These are phyloP conservation scores for Morella rubra DNA, from an alignment of 306 rosid species.

Conservation along the genomic window DNA sequence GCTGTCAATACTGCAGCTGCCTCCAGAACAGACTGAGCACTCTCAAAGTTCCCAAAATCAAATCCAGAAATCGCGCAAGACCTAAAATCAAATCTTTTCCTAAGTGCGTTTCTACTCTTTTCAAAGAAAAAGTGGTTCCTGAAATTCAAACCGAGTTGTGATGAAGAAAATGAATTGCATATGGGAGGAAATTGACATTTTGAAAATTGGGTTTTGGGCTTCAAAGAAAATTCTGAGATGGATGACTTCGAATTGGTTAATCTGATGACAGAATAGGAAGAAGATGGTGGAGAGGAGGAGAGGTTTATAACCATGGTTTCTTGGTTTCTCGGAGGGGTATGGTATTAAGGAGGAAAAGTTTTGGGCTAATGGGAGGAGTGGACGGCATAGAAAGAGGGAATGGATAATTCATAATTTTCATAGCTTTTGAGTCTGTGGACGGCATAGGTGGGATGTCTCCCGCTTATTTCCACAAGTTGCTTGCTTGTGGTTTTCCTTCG, in stretches of 20 bases:
- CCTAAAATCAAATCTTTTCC: conserved; percentile 50
- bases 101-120: conserved; percentile 34
- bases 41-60: conserved; percentile 73
- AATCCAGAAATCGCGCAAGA: conserved; percentile 60
- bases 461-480: conserved; percentile 22
- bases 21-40: conserved; percentile 83
- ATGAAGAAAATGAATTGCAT: conserved; percentile 41
- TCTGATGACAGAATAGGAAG: conserved; percentile 50
- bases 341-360: conserved; percentile 27
- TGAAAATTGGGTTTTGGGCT: conserved; percentile 55
- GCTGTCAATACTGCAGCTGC: conserved; percentile 86
- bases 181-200: conserved; percentile 39
- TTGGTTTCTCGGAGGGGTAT: conserved; percentile 13
- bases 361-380: conserved; percentile 33
- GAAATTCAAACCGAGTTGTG: conserved; percentile 32
- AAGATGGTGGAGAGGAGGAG: conserved; percentile 55
- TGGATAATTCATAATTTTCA: conserved; percentile 56
- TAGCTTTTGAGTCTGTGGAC: conserved; percentile 59
- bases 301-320: conserved; percentile 71
- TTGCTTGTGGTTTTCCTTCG: background rate
- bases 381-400: conserved; percentile 27
- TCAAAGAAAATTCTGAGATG: conserved; percentile 42
- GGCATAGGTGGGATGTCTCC: conserved; percentile 47
- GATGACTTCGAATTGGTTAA: conserved; percentile 49
- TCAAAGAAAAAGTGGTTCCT: conserved; percentile 43